Evolutionary conservation across 768 basidiomycete genomes (phyloP).

Genomic region (Lactifluus hygrophoroides): DNA sequence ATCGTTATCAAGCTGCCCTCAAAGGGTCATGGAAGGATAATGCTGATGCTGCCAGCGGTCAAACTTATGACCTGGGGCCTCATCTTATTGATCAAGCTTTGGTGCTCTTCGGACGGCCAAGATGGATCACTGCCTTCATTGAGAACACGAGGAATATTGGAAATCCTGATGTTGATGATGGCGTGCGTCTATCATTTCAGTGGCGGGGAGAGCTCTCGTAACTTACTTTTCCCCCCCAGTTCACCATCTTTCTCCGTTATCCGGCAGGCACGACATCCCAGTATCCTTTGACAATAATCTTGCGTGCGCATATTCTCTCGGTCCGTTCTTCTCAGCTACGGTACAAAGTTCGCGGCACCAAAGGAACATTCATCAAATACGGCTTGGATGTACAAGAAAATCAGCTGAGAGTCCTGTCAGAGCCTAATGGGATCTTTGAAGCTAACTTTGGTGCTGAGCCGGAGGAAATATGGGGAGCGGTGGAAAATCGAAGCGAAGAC

Average conservation of each 20-base stretch:
- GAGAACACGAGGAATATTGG: conserved; percentile 65
- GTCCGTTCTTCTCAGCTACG: conserved; percentile 58
- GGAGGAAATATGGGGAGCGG: conserved; percentile 49
- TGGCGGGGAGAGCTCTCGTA: conserved; percentile 44
- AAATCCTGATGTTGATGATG: conserved; percentile 56
- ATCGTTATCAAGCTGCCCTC: conserved; percentile 57
- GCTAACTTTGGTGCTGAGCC: conserved; percentile 52
- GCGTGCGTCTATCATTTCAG: conserved; percentile 36
- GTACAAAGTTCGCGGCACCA: conserved; percentile 62
- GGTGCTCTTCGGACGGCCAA: conserved; percentile 66
- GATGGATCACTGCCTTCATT: conserved; percentile 56
- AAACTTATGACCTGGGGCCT: conserved; percentile 69
- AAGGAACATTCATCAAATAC: conserved; percentile 64
- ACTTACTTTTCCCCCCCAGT: conserved; percentile 21
- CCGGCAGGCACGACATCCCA: conserved; percentile 31
- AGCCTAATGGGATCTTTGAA: conserved; percentile 38
- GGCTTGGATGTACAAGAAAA: conserved; percentile 77
- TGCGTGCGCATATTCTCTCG: conserved; percentile 63
- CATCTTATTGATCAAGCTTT: conserved; percentile 77
- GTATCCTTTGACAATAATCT: conserved; percentile 56
- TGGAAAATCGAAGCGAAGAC: conserved; percentile 48
- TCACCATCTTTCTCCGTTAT: conserved; percentile 23
- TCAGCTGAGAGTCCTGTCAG: conserved; percentile 51
- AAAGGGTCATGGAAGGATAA: conserved; percentile 79
- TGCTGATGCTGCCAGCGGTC: conserved; percentile 50